phyloP scores from a whole-genome alignment of 108 stramenopile species.

The Seminavis robusta region DNA sequence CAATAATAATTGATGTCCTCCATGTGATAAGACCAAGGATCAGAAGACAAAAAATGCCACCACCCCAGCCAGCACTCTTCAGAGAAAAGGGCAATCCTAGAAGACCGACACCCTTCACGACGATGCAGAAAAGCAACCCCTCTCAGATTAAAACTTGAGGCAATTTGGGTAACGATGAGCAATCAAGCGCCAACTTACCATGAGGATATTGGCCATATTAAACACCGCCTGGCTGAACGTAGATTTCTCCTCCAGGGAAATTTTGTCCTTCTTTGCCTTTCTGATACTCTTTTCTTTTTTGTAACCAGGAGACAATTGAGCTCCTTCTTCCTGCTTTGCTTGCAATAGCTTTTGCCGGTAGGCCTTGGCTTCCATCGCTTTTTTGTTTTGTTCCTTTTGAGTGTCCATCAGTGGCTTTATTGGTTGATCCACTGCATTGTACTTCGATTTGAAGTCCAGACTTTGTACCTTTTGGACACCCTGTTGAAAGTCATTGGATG shows the following conservation, averaged over 20 bases:
- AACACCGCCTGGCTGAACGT: conserved; percentile 58
- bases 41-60: conserved; percentile 31
- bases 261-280: conserved; percentile 10
- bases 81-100: conserved; percentile 69
- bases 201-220: conserved; percentile 78
- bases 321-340: conserved; percentile 15
- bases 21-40: conserved; percentile 33
- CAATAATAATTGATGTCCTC: conserved; percentile 75
- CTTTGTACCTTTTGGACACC: conserved; percentile 4
- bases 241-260: conserved; percentile 39
- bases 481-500: not conserved
- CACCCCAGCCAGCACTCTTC: conserved; percentile 57
- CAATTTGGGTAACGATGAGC: too few relatives aligned
- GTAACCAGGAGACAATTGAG: conserved; percentile 23
- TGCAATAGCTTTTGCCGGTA: conserved; percentile 53
- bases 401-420: not conserved
- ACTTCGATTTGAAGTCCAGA: conserved; percentile 6
- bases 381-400: conserved; percentile 19
- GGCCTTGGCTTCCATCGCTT: conserved; percentile 41
- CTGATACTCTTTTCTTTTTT: conserved; percentile 12
- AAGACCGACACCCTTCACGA: conserved; percentile 78
- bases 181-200: too few relatives aligned
- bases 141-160: too few relatives aligned
- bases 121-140: too few relatives aligned
- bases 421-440: too few relatives aligned